These are phyloP conservation scores for Rhizopogon roseolus DNA, from an alignment of 768 basidiomycete species.

Conservation along the genomic window DNA sequence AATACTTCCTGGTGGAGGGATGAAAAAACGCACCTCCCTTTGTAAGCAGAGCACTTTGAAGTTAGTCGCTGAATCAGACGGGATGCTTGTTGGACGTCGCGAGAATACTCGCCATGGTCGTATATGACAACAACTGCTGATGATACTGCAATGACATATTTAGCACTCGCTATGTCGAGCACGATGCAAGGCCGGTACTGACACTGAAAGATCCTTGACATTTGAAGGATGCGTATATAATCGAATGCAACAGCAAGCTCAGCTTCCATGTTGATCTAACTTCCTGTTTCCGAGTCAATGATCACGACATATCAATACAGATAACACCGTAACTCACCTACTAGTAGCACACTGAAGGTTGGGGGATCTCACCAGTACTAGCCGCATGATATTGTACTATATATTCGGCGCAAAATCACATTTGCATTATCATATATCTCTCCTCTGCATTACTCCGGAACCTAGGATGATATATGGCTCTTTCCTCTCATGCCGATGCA, in stretches of 20 bases:
- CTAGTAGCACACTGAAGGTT: background rate
- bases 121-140: constrained; percentile 2
- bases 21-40: background rate
- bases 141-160: background rate
- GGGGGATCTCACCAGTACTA: background rate
- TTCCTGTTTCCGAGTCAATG: background rate
- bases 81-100: background rate
- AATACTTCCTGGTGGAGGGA: background rate
- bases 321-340: background rate
- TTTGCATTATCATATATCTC: background rate
- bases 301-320: background rate
- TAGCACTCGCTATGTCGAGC: background rate
- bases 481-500: background rate
- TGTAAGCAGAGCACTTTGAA: background rate
- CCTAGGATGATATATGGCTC: too few relatives aligned
- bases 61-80: background rate
- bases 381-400: background rate
- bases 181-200: background rate
- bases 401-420: background rate
- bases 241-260: background rate
- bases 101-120: constrained; percentile 1
- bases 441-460: background rate
- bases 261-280: constrained; percentile 1
- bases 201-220: constrained; percentile 3
- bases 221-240: constrained; percentile 4